Evolutionary conservation across 2,329 filamentous ascomycete genomes (phyloP).

Genomic region (Fusarium aywerte): DNA sequence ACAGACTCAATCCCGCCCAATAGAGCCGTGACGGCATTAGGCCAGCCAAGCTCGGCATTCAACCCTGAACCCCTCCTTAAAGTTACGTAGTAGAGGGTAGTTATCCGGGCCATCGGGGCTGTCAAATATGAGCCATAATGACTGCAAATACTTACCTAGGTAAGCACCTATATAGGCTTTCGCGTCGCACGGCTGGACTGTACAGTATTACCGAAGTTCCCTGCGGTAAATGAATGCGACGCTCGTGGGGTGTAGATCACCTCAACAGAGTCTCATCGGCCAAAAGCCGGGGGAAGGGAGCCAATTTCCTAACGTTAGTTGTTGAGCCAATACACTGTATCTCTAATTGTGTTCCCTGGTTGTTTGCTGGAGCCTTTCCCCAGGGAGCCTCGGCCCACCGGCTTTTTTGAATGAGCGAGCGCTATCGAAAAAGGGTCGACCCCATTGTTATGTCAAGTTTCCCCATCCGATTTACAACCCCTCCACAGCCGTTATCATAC

Average conservation of each 20-base stretch:
- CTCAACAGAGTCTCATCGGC: conserved; percentile 15
- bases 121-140: neutral
- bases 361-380: conserved; percentile 19
- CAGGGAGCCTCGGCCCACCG: conserved; percentile 45
- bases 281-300: conserved; percentile 29
- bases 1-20: conserved; percentile 9
- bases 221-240: neutral
- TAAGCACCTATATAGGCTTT: neutral
- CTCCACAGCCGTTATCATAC: conserved; percentile 25
- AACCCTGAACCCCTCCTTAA: conserved; percentile 22
- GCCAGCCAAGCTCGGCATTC: conserved; percentile 34
- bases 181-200: too few species aligned
- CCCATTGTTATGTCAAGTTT: conserved; percentile 29
- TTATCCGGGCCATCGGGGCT: conserved; percentile 30
- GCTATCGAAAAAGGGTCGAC: conserved; percentile 41
- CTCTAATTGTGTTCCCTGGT: neutral
- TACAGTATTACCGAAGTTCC: neutral
- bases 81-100: neutral
- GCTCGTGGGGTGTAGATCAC: neutral
- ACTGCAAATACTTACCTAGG: neutral
- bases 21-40: conserved; percentile 36
- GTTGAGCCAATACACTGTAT: conserved; percentile 32
- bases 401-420: conserved; percentile 22
- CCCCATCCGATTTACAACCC: conserved; percentile 40
- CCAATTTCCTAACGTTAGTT: conserved; percentile 15